These are phyloP conservation scores for Penicillium fimorum DNA, from an alignment of 495 filamentous ascomycete genomes.

Conservation along the genomic window DNA sequence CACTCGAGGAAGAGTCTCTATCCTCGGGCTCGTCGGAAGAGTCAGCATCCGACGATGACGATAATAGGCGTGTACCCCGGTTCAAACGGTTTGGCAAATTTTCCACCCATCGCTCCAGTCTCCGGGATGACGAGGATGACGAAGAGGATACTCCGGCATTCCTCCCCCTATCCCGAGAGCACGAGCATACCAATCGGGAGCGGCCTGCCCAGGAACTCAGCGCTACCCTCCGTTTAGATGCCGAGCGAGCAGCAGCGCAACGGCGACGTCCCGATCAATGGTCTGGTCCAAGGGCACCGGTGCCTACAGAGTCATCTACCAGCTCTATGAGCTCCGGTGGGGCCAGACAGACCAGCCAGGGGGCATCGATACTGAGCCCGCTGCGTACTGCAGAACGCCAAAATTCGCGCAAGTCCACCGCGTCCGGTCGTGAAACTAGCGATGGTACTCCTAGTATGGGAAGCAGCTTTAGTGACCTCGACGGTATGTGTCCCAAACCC, in stretches of 20 bases:
- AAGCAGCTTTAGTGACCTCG: constrained; percentile 95
- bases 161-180: constrained; percentile 57
- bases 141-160: constrained; percentile 67
- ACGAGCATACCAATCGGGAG: constrained; percentile 23
- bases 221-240: constrained; percentile 57
- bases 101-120: constrained; percentile 35
- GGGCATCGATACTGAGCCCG: constrained; percentile 43
- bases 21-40: constrained; percentile 47
- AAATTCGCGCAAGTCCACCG: constrained; percentile 51
- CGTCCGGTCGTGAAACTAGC: constrained; percentile 64
- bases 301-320: constrained; percentile 58
- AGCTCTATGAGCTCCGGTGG: constrained; percentile 56
- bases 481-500: constrained; percentile 57
- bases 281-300: constrained; percentile 33
- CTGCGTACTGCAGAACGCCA: constrained; percentile 58
- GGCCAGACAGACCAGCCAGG: constrained; percentile 19
- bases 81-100: constrained; percentile 42
- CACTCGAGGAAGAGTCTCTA: constrained; percentile 36
- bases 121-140: constrained; percentile 44
- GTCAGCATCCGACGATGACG: constrained; percentile 55
- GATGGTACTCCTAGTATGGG: constrained; percentile 95
- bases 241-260: constrained; percentile 45
- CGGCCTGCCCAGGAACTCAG: constrained; percentile 51
- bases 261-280: constrained; percentile 32
- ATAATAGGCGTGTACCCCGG: constrained; percentile 21